A percentile compares a stretch with the other conserved stretches of the same genome.
These are phyloP conservation scores for Secale cereale DNA, from an alignment of 176 grass and related monocot species.

Conservation along the genomic window DNA sequence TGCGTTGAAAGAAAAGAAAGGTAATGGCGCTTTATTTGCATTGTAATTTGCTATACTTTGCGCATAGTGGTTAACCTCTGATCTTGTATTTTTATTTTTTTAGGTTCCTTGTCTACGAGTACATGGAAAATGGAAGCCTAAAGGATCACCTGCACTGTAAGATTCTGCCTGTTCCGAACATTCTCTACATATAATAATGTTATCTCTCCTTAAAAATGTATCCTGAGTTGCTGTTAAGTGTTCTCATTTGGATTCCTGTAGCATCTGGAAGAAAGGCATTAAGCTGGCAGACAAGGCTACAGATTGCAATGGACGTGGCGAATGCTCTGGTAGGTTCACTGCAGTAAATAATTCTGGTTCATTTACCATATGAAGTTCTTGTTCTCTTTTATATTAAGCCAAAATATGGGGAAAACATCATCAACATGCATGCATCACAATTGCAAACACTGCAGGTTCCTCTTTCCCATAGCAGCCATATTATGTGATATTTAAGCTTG, in stretches of 20 bases:
- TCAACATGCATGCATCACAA: not conserved
- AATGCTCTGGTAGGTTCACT: conserved; percentile 83
- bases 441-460: not conserved
- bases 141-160: conserved; percentile 97
- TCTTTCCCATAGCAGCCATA: not conserved
- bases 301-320: conserved; percentile 85
- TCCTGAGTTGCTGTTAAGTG: not conserved
- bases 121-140: conserved; percentile 98
- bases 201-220: conserved; percentile 1
- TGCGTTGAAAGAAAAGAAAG: conserved; percentile 91
- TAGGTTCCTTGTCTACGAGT: conserved; percentile 95
- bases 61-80: not conserved
- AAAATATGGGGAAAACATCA: not conserved
- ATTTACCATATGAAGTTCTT: not conserved
- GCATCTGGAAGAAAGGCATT: conserved; percentile 66
- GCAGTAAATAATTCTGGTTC: not conserved
- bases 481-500: not conserved
- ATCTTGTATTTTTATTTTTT: conserved; percentile 21
- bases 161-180: conserved; percentile 11
- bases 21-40: conserved; percentile 21
- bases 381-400: not conserved
- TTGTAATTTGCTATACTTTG: not conserved
- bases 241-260: conserved; percentile 30
- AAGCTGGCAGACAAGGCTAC: conserved; percentile 75
- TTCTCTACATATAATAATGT: not conserved